Conservation (phyloP, 176 grass and related monocot species). For the Bonia amplexicaulis region DNA sequence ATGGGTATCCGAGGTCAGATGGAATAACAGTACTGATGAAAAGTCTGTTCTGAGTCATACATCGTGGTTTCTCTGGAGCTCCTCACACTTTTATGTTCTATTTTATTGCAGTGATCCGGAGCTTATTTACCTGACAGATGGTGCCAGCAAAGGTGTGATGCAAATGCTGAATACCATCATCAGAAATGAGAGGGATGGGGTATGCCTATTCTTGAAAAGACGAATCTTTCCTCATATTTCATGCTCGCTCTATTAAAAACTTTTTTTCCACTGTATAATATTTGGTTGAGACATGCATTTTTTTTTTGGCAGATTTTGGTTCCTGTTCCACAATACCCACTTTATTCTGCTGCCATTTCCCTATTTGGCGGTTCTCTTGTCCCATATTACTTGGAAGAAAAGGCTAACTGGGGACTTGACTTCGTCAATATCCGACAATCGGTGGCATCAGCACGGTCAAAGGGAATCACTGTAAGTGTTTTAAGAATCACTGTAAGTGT, state of each 20-base stretch:
- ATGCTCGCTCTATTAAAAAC: background rate
- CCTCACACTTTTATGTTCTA: background rate
- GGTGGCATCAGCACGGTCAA: slow-evolving; percentile 60
- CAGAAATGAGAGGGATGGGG: slow-evolving; percentile 84
- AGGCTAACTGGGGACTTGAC: slow-evolving; percentile 92
- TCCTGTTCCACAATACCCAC: slow-evolving; percentile 96
- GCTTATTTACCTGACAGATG: slow-evolving; percentile 89
- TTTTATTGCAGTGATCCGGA: slow-evolving; percentile 77
- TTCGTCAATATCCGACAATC: slow-evolving; percentile 55
- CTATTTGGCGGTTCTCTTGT: slow-evolving; percentile 86
- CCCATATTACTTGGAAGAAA: slow-evolving; percentile 93
- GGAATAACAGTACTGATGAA: background rate
- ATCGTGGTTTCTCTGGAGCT: background rate
- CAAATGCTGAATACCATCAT: slow-evolving; percentile 84
- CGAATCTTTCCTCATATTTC: background rate
- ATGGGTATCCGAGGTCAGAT: slow-evolving; percentile 87
- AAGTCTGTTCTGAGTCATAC: background rate
- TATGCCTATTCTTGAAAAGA: slow-evolving; percentile 30
- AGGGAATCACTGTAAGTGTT: slow-evolving; percentile 81
- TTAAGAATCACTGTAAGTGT: slow-evolving; percentile 60
- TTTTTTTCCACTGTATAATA: background rate
- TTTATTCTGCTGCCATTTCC: slow-evolving; percentile 92
- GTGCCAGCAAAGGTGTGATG: slow-evolving; percentile 97
- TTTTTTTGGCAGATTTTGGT: slow-evolving; percentile 77
- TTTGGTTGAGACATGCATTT: background rate